Evolutionary conservation across 2,329 filamentous ascomycete species (phyloP), one percentile per base, ranked within the genome.

Genomic region (Trichophyton verrucosum): DNA sequence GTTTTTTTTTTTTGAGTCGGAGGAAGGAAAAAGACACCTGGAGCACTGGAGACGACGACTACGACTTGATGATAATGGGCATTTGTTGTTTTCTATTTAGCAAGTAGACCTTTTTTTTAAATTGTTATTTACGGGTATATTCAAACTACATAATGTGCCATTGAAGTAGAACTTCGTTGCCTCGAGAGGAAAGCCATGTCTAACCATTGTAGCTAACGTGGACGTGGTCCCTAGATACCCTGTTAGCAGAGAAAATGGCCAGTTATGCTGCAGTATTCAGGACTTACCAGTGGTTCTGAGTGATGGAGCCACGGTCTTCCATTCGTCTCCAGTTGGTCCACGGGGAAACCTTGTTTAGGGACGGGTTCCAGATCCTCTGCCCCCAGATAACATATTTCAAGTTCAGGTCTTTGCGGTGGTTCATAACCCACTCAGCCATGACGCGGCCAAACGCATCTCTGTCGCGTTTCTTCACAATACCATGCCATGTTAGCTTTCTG

Each of bases 331-430:
- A 80, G 38, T 65, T 68, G 20, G 67, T 66, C 77, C 77, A 80
- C 17, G 69, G 61, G 64, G 68, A 72, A 42, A 74, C 60, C n/a
- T 30, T 71, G 9, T 58, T 61, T 22, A 78, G 75, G 44, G 66
- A 63, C 3, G 72, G 67, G 57, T 69, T 73, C 77, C 77, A 80
- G 65, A 80, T 80, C 62, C 70, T 73, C 68, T 80, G 77, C 17
- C 77, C 78, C 77, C 77, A 80, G 64, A 79, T 80, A 56, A 80
- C 73, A 62, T 80, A 80, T 67, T 77, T 79, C 65, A 80, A 66
- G 61, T 75, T 73, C 6, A 78, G 71, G 3, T 68, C 40, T 27
- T 51, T 65, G 13, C 72, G 71, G 63, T 80, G 76, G 36, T 74
- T 72, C 78, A 79, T 79, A 24, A 76, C 70, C 76, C 77, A 80